Conservation (phyloP, 345 rosid genomes). For the Sonneratia alba region DNA sequence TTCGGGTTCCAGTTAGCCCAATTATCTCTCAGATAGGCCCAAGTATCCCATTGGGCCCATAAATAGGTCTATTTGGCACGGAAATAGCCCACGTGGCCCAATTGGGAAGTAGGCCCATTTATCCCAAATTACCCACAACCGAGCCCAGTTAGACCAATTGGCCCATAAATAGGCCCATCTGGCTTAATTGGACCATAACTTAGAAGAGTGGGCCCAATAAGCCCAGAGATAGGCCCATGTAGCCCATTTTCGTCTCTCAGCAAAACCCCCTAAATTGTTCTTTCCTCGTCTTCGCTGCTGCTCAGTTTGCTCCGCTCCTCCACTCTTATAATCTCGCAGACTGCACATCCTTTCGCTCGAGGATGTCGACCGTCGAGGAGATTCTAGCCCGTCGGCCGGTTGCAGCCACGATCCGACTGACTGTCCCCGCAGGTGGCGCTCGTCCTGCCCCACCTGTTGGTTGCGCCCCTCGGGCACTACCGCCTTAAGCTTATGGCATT, state of each 20-base stretch:
- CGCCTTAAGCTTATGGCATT: constrained; percentile 87
- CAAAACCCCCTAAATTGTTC: background rate
- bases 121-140: no score
- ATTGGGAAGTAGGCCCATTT: no score
- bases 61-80: no score
- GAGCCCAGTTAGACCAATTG: background rate
- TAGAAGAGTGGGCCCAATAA: no score
- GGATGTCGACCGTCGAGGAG: constrained; percentile 45
- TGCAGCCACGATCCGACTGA: constrained; percentile 76
- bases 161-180: background rate
- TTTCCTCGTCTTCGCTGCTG: background rate
- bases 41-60: no score
- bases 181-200: no score
- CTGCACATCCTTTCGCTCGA: no score
- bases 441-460: constrained; percentile 73
- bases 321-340: background rate
- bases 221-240: background rate
- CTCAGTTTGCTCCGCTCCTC: no score
- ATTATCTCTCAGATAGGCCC: no score
- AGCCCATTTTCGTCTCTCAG: background rate
- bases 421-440: constrained; percentile 76
- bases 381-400: constrained; percentile 59
- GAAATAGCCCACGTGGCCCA: no score
- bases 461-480: constrained; percentile 79
- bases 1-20: no score